Evolutionary conservation across 2,329 filamentous ascomycete species (phyloP).

Genomic region (Neopestalotiopsis clavispora): DNA sequence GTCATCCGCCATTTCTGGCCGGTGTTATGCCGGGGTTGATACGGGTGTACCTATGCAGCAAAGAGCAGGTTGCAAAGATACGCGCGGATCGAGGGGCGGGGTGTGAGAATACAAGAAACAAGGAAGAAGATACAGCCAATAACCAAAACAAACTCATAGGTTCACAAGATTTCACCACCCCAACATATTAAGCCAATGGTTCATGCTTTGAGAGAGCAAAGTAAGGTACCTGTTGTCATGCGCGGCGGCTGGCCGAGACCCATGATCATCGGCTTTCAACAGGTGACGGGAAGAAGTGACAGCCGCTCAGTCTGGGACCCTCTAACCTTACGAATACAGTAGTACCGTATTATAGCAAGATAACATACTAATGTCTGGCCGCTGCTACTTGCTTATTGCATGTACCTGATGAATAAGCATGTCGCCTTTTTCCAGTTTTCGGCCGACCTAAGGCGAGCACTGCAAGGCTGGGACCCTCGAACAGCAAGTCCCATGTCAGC

Average conservation of each 20-base stretch:
- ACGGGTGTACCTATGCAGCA: background rate
- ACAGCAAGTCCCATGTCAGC: background rate
- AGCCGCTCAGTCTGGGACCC: background rate
- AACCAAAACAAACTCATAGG: background rate
- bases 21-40: background rate
- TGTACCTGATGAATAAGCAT: constrained; percentile 1
- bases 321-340: too few relatives aligned
- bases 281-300: background rate
- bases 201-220: background rate
- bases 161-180: background rate
- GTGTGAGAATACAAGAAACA: background rate
- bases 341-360: background rate
- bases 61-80: background rate
- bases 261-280: background rate
- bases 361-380: background rate
- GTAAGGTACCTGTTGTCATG: background rate
- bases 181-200: background rate
- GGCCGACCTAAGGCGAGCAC: background rate
- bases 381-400: background rate
- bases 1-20: background rate
- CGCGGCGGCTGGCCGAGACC: background rate
- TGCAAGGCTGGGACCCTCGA: background rate
- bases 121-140: background rate
- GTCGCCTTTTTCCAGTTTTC: background rate
- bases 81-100: background rate